Conservation (phyloP, 2,329 filamentous ascomycete species). For the Fusarium verrucosum region DNA sequence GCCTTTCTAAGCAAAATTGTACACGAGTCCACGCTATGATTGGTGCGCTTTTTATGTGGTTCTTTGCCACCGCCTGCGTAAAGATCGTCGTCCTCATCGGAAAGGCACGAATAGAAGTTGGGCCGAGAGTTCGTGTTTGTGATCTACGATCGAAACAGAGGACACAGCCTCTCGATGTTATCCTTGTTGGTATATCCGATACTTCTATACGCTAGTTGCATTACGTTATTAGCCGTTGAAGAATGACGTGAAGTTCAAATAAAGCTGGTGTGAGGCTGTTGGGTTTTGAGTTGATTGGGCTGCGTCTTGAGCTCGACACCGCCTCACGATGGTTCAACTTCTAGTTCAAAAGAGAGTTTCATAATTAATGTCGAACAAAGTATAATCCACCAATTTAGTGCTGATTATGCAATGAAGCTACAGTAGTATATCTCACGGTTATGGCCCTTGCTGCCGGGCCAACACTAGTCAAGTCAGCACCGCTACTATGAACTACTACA, state of each 20-base stretch:
- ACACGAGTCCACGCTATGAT: neutral
- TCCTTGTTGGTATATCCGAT: neutral
- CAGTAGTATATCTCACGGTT: neutral
- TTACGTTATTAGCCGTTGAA: too few species aligned
- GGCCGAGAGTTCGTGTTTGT: neutral
- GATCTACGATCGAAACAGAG: too few species aligned
- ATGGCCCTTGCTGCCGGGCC: neutral
- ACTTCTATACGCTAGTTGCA: neutral
- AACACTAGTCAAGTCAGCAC: neutral
- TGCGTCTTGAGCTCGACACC: neutral
- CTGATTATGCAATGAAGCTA: neutral
- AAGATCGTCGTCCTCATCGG: neutral
- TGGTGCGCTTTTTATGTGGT: conserved; percentile 3
- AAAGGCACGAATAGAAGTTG: neutral
- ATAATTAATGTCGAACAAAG: neutral
- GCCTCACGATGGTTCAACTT: neutral
- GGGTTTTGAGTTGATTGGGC: neutral
- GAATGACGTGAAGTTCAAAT: neutral
- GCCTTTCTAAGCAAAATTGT: neutral
- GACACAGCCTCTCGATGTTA: neutral
- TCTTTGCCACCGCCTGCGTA: conserved; percentile 4
- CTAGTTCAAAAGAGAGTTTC: neutral
- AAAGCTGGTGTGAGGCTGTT: neutral
- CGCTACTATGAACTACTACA: neutral
- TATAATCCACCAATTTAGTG: neutral